Evolutionary conservation across 179 eudicot species (phyloP).

Genomic region (Heliamphora pulchella): DNA sequence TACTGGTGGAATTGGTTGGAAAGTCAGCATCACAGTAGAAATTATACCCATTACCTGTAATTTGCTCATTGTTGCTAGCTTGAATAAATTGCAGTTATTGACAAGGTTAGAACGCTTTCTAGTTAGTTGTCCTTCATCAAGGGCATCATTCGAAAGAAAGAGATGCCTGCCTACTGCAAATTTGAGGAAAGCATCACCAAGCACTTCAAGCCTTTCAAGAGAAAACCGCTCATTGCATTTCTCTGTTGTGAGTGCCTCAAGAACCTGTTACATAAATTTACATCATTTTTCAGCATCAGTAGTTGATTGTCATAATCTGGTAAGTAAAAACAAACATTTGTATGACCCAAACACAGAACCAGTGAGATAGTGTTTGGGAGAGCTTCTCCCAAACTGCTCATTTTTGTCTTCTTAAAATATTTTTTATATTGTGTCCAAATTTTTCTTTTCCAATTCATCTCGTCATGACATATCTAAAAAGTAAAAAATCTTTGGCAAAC

Average conservation of each 20-base stretch:
- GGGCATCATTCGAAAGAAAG: slow-evolving; percentile 59
- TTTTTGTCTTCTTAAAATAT: too few relatives aligned
- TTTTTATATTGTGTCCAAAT: too few relatives aligned
- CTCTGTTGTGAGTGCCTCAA: slow-evolving; percentile 95
- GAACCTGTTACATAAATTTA: slow-evolving; percentile 43
- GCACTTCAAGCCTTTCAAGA: slow-evolving; percentile 96
- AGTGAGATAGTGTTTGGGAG: too few relatives aligned
- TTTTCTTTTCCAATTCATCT: too few relatives aligned
- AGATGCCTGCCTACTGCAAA: slow-evolving; percentile 86
- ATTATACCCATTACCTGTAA: slow-evolving; percentile 54
- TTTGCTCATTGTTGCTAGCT: slow-evolving; percentile 48
- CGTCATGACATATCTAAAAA: too few relatives aligned
- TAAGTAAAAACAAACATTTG: too few relatives aligned
- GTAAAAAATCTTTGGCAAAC: too few relatives aligned
- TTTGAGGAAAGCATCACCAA: slow-evolving; percentile 97
- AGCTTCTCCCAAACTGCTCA: too few relatives aligned
- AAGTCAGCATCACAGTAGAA: neutral
- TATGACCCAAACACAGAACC: too few relatives aligned
- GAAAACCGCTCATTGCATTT: slow-evolving; percentile 73
- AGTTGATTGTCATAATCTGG: neutral
- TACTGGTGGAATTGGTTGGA: neutral
- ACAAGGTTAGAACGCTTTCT: slow-evolving; percentile 76
- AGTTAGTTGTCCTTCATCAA: slow-evolving; percentile 92
- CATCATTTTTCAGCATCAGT: slow-evolving; percentile 6
- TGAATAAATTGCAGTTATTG: slow-evolving; percentile 71